Evolutionary conservation across 768 basidiomycete species (phyloP).

Genomic region (Leccinum longicurvipes): DNA sequence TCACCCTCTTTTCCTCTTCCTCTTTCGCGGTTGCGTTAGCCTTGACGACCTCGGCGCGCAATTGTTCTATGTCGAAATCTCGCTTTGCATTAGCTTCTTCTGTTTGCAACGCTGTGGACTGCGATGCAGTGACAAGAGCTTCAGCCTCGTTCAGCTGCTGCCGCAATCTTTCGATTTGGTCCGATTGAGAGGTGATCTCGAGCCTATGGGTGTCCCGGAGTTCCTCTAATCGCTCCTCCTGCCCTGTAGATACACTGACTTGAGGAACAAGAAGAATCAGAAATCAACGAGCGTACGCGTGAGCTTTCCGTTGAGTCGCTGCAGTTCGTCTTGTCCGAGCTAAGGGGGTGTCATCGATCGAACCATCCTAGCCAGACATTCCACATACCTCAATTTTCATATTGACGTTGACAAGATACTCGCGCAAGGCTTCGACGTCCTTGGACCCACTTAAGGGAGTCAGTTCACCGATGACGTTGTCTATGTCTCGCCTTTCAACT

Average conservation of each 20-base stretch:
- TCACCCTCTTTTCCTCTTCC: slow-evolving; percentile 95
- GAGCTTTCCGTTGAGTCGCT: slow-evolving; percentile 67
- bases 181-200: slow-evolving; percentile 75
- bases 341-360: slow-evolving; percentile 24
- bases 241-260: slow-evolving; percentile 46
- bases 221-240: slow-evolving; percentile 82
- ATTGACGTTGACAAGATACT: slow-evolving; percentile 65
- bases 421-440: slow-evolving; percentile 65
- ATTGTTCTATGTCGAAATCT: slow-evolving; percentile 51
- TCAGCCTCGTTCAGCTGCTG: slow-evolving; percentile 70
- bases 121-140: slow-evolving; percentile 59
- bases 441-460: slow-evolving; percentile 67
- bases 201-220: slow-evolving; percentile 78
- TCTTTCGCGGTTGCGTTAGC: slow-evolving; percentile 70
- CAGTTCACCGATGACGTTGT: slow-evolving; percentile 62
- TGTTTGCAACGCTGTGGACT: slow-evolving; percentile 42
- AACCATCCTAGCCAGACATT: background rate
- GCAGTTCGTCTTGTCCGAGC: slow-evolving; percentile 77
- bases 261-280: background rate
- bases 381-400: slow-evolving; percentile 68
- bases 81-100: slow-evolving; percentile 50
- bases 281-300: slow-evolving; percentile 49
- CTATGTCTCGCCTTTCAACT: slow-evolving; percentile 65
- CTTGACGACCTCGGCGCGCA: slow-evolving; percentile 63
- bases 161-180: slow-evolving; percentile 68